phyloP scores from a whole-genome alignment of 1,139 yeast genomes.

The Yamadazyma conglobata region DNA sequence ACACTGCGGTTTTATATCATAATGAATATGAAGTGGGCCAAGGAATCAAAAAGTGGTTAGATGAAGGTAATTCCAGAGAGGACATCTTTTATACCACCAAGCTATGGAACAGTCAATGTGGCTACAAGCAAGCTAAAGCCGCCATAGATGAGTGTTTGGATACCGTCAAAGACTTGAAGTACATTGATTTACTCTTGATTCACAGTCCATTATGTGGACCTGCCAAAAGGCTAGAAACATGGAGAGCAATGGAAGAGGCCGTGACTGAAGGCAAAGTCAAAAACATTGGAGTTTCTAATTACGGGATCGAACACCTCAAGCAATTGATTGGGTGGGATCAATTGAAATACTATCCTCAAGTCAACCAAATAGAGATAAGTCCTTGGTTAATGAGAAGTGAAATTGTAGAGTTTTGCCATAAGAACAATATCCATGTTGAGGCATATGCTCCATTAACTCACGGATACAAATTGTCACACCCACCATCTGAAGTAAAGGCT shows the following conservation, averaged over 20 bases:
- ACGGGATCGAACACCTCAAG: slow-evolving; percentile 57
- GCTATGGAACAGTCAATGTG: slow-evolving; percentile 35
- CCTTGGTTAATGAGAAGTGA: slow-evolving; percentile 76
- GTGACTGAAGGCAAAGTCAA: slow-evolving; percentile 53
- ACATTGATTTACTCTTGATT: slow-evolving; percentile 53
- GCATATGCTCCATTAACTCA: slow-evolving; percentile 42
- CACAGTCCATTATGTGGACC: slow-evolving; percentile 62
- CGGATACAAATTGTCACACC: slow-evolving; percentile 26
- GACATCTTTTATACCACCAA: slow-evolving; percentile 65
- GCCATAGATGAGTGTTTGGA: slow-evolving; percentile 29
- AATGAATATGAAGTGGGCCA: slow-evolving; percentile 57
- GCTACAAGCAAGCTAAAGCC: slow-evolving; percentile 19
- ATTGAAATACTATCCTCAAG: slow-evolving; percentile 51
- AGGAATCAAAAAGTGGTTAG: slow-evolving; percentile 51
- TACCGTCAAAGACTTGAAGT: slow-evolving; percentile 32
- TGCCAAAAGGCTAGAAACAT: slow-evolving; percentile 49
- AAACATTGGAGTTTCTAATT: slow-evolving; percentile 68
- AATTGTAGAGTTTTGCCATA: slow-evolving; percentile 51
- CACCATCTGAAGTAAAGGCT: slow-evolving; percentile 19
- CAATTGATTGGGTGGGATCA: slow-evolving; percentile 55
- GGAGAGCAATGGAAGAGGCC: slow-evolving; percentile 62
- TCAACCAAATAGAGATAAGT: slow-evolving; percentile 67
- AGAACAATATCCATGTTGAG: slow-evolving; percentile 29
- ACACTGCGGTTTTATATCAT: slow-evolving; percentile 55
- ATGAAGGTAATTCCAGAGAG: slow-evolving; percentile 49